Evolutionary conservation across 345 rosid genomes (phyloP).

Genomic region (Anacardium occidentale): DNA sequence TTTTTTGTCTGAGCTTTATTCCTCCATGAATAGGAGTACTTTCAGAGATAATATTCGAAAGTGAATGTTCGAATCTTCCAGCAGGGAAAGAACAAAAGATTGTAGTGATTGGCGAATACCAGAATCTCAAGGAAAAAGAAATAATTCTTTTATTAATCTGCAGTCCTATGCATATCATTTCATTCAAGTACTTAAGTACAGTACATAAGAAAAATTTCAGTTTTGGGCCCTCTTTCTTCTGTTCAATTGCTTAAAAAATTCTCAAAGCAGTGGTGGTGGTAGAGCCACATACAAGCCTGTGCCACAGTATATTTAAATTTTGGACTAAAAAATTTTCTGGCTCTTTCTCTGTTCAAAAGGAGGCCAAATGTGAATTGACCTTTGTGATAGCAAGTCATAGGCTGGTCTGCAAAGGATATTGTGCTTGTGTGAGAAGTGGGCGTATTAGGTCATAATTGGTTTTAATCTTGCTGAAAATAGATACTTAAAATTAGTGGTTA

Average conservation of each 20-base stretch:
- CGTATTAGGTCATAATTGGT: background rate
- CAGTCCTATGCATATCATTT: background rate
- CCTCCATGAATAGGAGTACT: no score
- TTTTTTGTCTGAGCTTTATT: no score
- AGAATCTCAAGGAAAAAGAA: background rate
- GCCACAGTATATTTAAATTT: no score
- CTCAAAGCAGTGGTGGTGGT: no score
- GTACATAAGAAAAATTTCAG: background rate
- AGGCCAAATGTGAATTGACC: no score
- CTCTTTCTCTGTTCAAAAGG: no score
- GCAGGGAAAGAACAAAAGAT: background rate
- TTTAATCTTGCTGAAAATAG: constrained; percentile 5
- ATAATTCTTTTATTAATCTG: background rate
- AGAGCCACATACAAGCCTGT: no score
- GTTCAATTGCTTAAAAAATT: background rate
- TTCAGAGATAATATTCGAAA: background rate
- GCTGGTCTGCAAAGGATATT: background rate
- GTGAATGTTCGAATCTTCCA: constrained; percentile 10
- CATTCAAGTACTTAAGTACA: background rate
- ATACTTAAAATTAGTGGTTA: background rate
- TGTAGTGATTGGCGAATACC: background rate
- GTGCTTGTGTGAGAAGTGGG: constrained; percentile 5
- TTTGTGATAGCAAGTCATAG: background rate
- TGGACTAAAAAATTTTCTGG: no score
- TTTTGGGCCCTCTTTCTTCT: background rate